phyloP scores from a whole-genome alignment of 2,329 filamentous ascomycete genomes.

The Beauveria sp. region DNA sequence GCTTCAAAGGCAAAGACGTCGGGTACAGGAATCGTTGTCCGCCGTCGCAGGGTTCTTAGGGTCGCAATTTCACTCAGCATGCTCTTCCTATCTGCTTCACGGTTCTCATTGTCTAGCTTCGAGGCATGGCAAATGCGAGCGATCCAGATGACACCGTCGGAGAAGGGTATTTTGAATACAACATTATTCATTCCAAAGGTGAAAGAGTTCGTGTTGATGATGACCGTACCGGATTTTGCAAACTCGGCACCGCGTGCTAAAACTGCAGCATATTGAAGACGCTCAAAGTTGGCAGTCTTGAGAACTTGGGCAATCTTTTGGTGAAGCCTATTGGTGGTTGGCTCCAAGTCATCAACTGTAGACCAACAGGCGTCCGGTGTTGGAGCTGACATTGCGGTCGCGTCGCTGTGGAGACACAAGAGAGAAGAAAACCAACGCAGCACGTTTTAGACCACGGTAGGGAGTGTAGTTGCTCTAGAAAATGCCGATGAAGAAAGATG shows the following conservation, averaged over 20 bases:
- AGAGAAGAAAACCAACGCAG: neutral
- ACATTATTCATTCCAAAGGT: neutral
- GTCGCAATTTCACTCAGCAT: conserved; percentile 14
- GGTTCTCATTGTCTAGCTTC: no score
- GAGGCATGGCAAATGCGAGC: neutral
- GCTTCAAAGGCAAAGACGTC: conserved; percentile 2
- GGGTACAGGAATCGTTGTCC: conserved; percentile 9
- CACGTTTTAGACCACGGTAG: neutral
- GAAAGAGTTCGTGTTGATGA: neutral
- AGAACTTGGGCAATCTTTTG: neutral
- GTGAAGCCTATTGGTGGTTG: neutral
- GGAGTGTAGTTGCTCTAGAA: neutral
- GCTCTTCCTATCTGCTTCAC: neutral
- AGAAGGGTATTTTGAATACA: neutral
- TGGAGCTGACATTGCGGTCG: neutral
- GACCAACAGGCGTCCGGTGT: neutral
- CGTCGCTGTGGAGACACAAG: neutral
- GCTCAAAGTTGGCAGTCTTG: neutral
- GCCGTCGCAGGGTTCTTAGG: conserved; percentile 6
- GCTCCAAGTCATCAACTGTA: neutral
- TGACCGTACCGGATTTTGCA: neutral
- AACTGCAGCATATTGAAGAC: neutral
- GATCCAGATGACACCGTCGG: neutral
- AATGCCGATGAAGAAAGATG: neutral
- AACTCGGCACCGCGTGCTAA: neutral